Evolutionary conservation across 768 basidiomycete species (phyloP).

Genomic region (Termitomyces sp.): DNA sequence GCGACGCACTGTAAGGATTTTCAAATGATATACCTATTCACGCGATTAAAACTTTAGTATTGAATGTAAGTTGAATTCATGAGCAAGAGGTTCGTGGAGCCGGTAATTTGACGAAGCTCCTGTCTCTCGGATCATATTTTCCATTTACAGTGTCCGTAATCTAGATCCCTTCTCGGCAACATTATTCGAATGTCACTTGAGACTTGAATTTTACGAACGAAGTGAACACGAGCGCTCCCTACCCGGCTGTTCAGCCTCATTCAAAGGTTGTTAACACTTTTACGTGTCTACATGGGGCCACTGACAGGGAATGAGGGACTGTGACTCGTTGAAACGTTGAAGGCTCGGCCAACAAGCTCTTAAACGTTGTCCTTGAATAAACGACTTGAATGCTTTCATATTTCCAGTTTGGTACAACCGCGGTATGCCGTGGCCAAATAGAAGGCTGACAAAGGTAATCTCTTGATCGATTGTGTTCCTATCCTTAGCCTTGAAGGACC

Average conservation of each 20-base stretch:
- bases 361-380: neutral
- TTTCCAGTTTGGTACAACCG: slow-evolving; percentile 3
- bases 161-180: neutral
- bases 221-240: neutral
- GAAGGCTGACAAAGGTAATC: neutral
- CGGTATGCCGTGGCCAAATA: slow-evolving; percentile 3
- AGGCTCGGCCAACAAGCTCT: neutral
- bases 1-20: neutral
- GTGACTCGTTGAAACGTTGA: neutral
- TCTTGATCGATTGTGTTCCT: slow-evolving; percentile 1
- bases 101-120: neutral
- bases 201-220: neutral
- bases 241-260: neutral
- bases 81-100: neutral
- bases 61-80: neutral
- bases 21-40: neutral
- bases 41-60: neutral
- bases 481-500: neutral
- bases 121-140: neutral
- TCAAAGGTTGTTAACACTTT: neutral
- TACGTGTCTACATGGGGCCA: neutral
- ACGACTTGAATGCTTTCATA: neutral
- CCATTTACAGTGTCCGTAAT: neutral
- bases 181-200: neutral
- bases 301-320: neutral